phyloP scores from a whole-genome alignment of 176 grass and related monocot species.

The Rhynchospora pubera region DNA sequence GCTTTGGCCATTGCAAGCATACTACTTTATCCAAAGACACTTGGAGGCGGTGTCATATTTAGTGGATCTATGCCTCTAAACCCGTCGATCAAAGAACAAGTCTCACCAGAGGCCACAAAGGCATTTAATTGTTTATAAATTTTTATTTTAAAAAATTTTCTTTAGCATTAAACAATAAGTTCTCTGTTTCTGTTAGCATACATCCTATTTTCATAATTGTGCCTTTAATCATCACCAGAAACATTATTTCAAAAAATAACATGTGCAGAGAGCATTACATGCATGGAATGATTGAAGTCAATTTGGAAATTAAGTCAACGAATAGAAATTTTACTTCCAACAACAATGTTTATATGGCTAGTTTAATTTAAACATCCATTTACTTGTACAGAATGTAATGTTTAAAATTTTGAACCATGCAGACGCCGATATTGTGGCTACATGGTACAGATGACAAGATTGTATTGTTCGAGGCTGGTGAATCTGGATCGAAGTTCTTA shows the following conservation, averaged over 20 bases:
- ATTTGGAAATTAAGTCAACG: not conserved
- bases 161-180: not conserved
- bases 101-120: conserved; percentile 72
- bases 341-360: not conserved
- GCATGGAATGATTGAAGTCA: not conserved
- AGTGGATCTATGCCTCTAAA: conserved; percentile 82
- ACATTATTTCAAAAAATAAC: not conserved
- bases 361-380: not conserved
- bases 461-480: conserved; percentile 22
- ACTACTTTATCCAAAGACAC: conserved; percentile 68
- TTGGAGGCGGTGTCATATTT: conserved; percentile 74
- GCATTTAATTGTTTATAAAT: conserved; percentile 8
- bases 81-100: conserved; percentile 52
- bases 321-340: not conserved
- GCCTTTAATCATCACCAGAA: not conserved
- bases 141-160: not conserved
- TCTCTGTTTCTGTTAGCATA: not conserved
- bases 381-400: not conserved
- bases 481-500: conserved; percentile 22
- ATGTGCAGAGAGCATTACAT: not conserved
- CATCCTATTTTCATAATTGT: not conserved
- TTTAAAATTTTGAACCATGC: conserved; percentile 9
- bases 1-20: conserved; percentile 81
- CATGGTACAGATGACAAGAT: conserved; percentile 26
- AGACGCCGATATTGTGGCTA: conserved; percentile 28